A percentile compares a stretch with the other conserved stretches of the same genome.
These are phyloP conservation scores for Euphorbia celastroides DNA, from an alignment of 441 rosid genomes.

Conservation along the genomic window DNA sequence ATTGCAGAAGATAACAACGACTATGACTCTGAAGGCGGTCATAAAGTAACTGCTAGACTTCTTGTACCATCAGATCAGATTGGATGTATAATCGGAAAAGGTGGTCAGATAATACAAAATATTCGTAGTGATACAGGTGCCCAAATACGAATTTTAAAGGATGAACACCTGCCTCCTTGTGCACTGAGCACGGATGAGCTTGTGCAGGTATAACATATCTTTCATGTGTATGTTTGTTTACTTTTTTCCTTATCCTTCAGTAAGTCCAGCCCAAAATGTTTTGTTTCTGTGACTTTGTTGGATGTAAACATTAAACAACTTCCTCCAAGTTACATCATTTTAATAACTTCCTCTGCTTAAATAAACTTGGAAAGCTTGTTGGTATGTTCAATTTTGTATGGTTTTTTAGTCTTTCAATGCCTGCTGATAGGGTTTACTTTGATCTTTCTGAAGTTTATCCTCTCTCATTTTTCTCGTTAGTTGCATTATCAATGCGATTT, in stretches of 20 bases:
- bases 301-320: neutral
- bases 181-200: constrained; percentile 88
- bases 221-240: neutral
- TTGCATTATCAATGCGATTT: too few relatives aligned
- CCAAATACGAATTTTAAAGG: constrained; percentile 88
- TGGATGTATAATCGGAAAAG: constrained; percentile 95
- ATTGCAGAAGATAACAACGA: constrained; percentile 60
- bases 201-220: constrained; percentile 56
- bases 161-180: constrained; percentile 81
- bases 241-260: neutral
- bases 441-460: neutral
- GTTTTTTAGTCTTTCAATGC: neutral
- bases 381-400: neutral
- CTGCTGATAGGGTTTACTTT: neutral
- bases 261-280: neutral
- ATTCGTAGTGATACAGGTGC: constrained; percentile 89
- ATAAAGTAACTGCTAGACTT: constrained; percentile 62
- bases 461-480: neutral
- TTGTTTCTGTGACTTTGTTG: neutral
- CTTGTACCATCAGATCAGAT: constrained; percentile 99
- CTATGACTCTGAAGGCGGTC: constrained; percentile 53
- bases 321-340: neutral
- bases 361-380: neutral
- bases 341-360: neutral
- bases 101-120: constrained; percentile 86